Percentiles rank a stretch among this genome's conserved stretches.
Conservation (phyloP, 768 basidiomycete species). For the Boletus speciosus region DNA sequence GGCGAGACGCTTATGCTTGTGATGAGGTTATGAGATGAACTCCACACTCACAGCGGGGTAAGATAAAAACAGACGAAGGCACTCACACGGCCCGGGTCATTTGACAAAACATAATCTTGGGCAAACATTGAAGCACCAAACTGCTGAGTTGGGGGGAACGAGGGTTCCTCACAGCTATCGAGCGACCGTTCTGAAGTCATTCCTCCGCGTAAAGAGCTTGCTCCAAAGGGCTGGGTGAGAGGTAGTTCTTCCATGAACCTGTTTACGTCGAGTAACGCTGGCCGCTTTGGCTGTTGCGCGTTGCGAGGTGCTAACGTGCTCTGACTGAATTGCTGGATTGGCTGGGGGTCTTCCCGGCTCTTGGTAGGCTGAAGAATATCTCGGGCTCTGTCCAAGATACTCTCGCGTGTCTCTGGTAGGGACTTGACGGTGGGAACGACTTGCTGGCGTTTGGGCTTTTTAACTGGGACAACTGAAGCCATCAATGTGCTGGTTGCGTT, state of each 20-base stretch:
- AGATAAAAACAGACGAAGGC: not conserved
- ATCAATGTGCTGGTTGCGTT: slow-evolving; percentile 41
- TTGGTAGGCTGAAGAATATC: slow-evolving; percentile 28
- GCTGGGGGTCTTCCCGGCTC: slow-evolving; percentile 5
- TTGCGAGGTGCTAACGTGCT: slow-evolving; percentile 27
- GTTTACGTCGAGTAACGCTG: not conserved
- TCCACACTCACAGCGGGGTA: not conserved
- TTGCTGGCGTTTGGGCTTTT: slow-evolving; percentile 39
- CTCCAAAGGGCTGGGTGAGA: slow-evolving; percentile 40
- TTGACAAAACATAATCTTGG: slow-evolving; percentile 8
- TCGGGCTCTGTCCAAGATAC: slow-evolving; percentile 39
- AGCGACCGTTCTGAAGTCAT: not conserved
- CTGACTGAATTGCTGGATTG: slow-evolving; percentile 34
- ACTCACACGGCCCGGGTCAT: slow-evolving; percentile 8
- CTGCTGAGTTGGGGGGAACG: not conserved
- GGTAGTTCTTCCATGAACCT: slow-evolving; percentile 11
- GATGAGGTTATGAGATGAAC: not conserved
- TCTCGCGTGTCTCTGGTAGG: slow-evolving; percentile 44
- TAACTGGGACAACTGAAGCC: slow-evolving; percentile 52
- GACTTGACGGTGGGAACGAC: slow-evolving; percentile 43
- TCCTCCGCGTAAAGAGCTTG: slow-evolving; percentile 33
- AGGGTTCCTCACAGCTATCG: not conserved
- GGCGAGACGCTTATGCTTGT: slow-evolving; percentile 13
- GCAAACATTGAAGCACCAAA: slow-evolving; percentile 16
- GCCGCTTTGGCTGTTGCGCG: not conserved